A percentile compares a stretch with the other conserved stretches of the same genome.
phyloP scores from a whole-genome alignment of 2,329 filamentous ascomycete species.

The Claviceps fusiformis region DNA sequence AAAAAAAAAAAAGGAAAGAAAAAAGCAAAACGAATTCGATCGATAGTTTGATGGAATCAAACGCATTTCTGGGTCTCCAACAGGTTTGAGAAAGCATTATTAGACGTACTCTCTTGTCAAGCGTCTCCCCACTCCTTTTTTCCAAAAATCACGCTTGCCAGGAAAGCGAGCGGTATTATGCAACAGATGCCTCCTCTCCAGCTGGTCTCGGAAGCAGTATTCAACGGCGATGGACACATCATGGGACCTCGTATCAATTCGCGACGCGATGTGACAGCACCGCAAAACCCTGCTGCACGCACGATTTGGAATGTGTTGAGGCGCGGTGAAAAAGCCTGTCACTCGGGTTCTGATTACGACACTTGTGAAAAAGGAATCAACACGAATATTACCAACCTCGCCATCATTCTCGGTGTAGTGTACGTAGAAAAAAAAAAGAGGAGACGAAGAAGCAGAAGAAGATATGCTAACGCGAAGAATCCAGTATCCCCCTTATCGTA shows the following conservation, averaged over 20 bases:
- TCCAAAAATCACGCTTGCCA: constrained; percentile 4
- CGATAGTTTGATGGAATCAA: constrained; percentile 12
- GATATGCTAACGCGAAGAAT: constrained; percentile 1
- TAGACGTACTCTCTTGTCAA: neutral
- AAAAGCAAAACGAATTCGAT: neutral
- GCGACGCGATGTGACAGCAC: constrained; percentile 7
- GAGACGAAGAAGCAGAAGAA: neutral
- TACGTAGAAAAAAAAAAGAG: constrained; percentile 32
- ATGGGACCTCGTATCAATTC: constrained; percentile 17
- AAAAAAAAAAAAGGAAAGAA: neutral
- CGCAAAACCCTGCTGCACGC: constrained; percentile 1
- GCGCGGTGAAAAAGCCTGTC: constrained; percentile 2
- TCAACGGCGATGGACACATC: constrained; percentile 9
- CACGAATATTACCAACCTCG: constrained; percentile 42
- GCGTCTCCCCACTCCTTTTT: neutral
- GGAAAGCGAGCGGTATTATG: constrained; percentile 4
- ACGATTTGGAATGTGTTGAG: constrained; percentile 7
- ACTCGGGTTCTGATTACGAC: constrained; percentile 14
- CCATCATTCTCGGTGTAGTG: constrained; percentile 57
- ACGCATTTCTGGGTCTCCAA: constrained; percentile 6
- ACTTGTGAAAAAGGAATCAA: constrained; percentile 48
- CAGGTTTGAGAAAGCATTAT: neutral
- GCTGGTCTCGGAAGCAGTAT: constrained; percentile 6
- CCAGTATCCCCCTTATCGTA: constrained; percentile 61
- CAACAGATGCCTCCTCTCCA: neutral